Evolutionary conservation across 305 asterid genomes (phyloP).

Genomic region (Fraxinus baroniana): DNA sequence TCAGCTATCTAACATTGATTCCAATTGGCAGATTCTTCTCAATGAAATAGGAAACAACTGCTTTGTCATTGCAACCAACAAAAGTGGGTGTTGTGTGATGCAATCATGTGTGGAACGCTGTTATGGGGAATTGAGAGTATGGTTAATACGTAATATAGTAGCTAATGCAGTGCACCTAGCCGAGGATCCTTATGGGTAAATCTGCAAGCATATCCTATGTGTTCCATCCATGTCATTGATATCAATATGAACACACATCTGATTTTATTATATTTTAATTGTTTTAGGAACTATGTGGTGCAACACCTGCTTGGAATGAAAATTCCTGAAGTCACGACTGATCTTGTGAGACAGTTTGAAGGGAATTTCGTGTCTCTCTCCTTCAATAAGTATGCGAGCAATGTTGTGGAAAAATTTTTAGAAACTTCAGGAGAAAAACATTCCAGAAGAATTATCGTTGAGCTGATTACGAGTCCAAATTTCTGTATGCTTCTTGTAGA

Average conservation of each 20-base stretch:
- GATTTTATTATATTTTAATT: neutral
- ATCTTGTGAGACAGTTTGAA: slow-evolving; percentile 39
- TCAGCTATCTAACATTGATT: slow-evolving; percentile 28
- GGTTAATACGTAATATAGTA: slow-evolving; percentile 32
- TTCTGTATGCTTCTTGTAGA: slow-evolving; percentile 47
- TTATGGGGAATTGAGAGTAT: slow-evolving; percentile 31
- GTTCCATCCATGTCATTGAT: neutral
- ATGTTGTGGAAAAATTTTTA: slow-evolving; percentile 65
- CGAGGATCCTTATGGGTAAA: slow-evolving; percentile 70
- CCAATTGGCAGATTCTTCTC: slow-evolving; percentile 47
- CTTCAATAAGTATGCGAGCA: slow-evolving; percentile 60
- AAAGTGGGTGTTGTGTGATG: slow-evolving; percentile 73
- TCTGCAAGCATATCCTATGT: neutral
- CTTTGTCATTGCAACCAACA: slow-evolving; percentile 56
- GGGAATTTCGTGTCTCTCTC: slow-evolving; percentile 50
- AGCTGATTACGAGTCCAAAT: slow-evolving; percentile 42
- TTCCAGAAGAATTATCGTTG: slow-evolving; percentile 34
- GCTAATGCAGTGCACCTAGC: slow-evolving; percentile 36
- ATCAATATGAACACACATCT: neutral
- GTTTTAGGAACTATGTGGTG: slow-evolving; percentile 67
- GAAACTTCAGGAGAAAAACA: slow-evolving; percentile 27
- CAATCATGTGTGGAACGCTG: slow-evolving; percentile 43
- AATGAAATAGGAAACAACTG: slow-evolving; percentile 46
- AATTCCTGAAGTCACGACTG: slow-evolving; percentile 31
- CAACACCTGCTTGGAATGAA: slow-evolving; percentile 56